phyloP scores from a whole-genome alignment of 2,329 filamentous ascomycete species.

The Hortaea werneckii region DNA sequence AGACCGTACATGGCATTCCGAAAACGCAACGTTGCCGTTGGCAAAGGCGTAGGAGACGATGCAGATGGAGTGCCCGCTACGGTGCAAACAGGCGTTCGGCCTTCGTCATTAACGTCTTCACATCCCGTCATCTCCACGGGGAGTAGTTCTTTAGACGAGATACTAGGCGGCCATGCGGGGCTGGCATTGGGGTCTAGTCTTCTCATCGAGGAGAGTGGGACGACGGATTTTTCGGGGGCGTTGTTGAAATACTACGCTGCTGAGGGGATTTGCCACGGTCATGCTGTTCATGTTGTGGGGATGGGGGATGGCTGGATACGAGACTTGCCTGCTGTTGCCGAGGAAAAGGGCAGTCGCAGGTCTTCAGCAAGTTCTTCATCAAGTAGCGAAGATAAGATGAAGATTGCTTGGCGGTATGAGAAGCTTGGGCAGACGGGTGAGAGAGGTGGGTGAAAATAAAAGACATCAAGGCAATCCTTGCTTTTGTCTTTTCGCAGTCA shows the following conservation, averaged over 20 bases:
- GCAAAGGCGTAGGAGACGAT: slow-evolving; percentile 11
- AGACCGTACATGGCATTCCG: slow-evolving; percentile 51
- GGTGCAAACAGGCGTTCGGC: slow-evolving; percentile 51
- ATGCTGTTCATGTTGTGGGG: slow-evolving; percentile 77
- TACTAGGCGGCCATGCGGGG: slow-evolving; percentile 79
- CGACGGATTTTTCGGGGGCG: slow-evolving; percentile 84
- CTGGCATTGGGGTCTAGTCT: slow-evolving; percentile 71
- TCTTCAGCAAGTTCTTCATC: slow-evolving; percentile 18
- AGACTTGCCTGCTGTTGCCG: slow-evolving; percentile 65
- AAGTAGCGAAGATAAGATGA: slow-evolving; percentile 66
- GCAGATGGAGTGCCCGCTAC: not conserved
- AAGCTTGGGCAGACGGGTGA: slow-evolving; percentile 61
- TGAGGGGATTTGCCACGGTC: slow-evolving; percentile 84
- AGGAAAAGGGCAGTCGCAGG: slow-evolving; percentile 30
- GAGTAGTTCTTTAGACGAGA: slow-evolving; percentile 69
- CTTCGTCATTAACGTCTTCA: slow-evolving; percentile 73
- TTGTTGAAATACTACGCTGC: slow-evolving; percentile 83
- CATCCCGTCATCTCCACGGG: slow-evolving; percentile 85
- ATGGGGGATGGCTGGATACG: slow-evolving; percentile 69
- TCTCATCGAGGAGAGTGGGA: slow-evolving; percentile 77
- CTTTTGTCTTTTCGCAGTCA: not conserved
- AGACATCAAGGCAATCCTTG: not conserved
- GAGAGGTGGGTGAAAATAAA: slow-evolving; percentile 45
- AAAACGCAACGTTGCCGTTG: slow-evolving; percentile 53
- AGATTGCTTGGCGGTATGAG: slow-evolving; percentile 98